Percentiles rank a stretch among this genome's conserved stretches.
Evolutionary conservation across 2,329 filamentous ascomycete genomes (phyloP).

Genomic region (Fusarium mexicanum): DNA sequence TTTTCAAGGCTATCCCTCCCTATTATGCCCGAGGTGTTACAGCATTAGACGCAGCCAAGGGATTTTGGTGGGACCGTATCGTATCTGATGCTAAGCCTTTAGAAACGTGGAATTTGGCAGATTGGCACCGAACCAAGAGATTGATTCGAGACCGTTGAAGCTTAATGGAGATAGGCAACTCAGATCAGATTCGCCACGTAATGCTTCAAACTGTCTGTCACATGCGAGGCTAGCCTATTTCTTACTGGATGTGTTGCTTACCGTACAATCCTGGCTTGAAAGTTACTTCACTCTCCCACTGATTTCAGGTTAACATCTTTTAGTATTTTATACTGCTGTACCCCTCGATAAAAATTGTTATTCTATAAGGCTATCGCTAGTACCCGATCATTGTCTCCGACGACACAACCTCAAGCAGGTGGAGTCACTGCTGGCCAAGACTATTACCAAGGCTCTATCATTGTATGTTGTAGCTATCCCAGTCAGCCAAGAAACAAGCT

Average conservation of each 20-base stretch:
- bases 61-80: not conserved
- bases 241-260: not conserved
- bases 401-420: not conserved
- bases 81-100: not conserved
- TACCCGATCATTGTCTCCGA: not conserved
- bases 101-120: not conserved
- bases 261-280: not conserved
- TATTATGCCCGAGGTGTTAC: not conserved
- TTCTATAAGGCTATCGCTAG: not conserved
- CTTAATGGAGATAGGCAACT: not conserved
- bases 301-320: not conserved
- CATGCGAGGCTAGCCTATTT: not conserved
- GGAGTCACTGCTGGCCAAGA: constrained; percentile 7
- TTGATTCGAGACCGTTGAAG: not conserved
- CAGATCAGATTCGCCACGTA: not conserved
- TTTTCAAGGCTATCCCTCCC: not conserved
- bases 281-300: not conserved
- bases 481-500: constrained; percentile 9
- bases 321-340: not conserved
- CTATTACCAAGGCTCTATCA: not conserved
- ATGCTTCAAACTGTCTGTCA: too few relatives aligned
- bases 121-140: not conserved
- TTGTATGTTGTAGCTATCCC: not conserved
- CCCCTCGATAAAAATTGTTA: too few relatives aligned
- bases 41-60: not conserved